These are phyloP conservation scores for Penicillium thymicola DNA, from an alignment of 2,329 filamentous ascomycete species.

Conservation along the genomic window DNA sequence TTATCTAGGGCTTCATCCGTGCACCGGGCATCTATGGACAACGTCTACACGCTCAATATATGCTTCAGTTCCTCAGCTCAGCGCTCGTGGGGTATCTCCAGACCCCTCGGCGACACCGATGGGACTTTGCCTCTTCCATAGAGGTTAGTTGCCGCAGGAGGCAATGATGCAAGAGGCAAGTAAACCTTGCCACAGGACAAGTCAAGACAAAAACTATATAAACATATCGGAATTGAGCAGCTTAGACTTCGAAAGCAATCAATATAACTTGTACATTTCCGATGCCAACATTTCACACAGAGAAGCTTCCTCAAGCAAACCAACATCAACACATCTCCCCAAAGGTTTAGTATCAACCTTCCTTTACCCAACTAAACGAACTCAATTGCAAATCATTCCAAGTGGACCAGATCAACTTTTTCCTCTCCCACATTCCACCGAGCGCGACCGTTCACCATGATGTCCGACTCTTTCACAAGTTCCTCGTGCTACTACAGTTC, in stretches of 20 bases:
- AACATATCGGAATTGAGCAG: background rate
- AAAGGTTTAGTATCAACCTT: background rate
- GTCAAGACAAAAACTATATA: slow-evolving; percentile 1
- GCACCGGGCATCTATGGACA: background rate
- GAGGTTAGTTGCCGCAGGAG: slow-evolving; percentile 1
- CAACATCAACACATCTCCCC: background rate
- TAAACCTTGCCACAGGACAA: slow-evolving; percentile 5
- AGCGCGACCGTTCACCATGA: slow-evolving; percentile 8
- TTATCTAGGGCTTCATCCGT: slow-evolving; percentile 7
- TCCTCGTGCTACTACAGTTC: slow-evolving; percentile 36
- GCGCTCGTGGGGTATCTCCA: background rate
- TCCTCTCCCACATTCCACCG: slow-evolving; percentile 7
- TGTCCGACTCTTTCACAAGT: slow-evolving; percentile 31
- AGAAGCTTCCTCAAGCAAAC: background rate
- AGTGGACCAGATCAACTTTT: slow-evolving; percentile 8
- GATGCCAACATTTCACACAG: background rate
- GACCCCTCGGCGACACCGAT: background rate
- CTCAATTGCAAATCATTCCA: background rate
- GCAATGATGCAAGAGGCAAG: slow-evolving; percentile 8
- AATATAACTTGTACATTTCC: background rate
- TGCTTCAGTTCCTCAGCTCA: background rate
- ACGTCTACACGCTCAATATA: background rate
- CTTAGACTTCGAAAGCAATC: background rate
- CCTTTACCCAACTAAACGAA: background rate
- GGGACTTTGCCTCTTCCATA: slow-evolving; percentile 4